Evolutionary conservation across 805 yeast species (phyloP).

Genomic region (Myxozyma kluyveri): DNA sequence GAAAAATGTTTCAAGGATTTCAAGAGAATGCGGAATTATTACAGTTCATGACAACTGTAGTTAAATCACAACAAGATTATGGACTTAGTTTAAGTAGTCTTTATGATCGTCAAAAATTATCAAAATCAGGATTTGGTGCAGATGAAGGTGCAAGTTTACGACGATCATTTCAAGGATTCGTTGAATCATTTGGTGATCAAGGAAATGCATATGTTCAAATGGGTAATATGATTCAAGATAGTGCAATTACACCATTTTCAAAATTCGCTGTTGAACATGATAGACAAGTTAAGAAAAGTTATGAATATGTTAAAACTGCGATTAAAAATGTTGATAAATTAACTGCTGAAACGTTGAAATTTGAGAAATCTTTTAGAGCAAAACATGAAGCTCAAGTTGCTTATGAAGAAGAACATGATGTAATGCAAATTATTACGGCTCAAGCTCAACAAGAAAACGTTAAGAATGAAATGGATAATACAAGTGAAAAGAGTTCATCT

Average conservation of each 20-base stretch:
- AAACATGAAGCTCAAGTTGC: neutral
- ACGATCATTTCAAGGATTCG: conserved; percentile 58
- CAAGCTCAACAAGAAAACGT: too few relatives aligned
- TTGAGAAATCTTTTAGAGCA: neutral
- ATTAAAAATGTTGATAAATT: conserved; percentile 51
- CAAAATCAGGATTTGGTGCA: conserved; percentile 45
- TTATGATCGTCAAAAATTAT: conserved; percentile 41
- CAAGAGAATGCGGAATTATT: conserved; percentile 69
- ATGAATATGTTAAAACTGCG: conserved; percentile 50
- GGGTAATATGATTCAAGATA: conserved; percentile 56
- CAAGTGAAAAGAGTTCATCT: conserved; percentile 1
- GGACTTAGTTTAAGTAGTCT: conserved; percentile 55
- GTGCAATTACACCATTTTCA: conserved; percentile 68
- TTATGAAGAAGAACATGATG: neutral
- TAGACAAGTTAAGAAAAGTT: conserved; percentile 61
- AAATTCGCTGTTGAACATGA: conserved; percentile 75
- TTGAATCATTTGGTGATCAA: conserved; percentile 49
- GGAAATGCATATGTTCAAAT: conserved; percentile 61
- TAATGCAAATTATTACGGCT: neutral
- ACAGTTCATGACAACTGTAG: conserved; percentile 60
- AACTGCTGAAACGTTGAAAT: conserved; percentile 45
- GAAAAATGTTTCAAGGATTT: conserved; percentile 51
- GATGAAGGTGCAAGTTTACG: conserved; percentile 68
- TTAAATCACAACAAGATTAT: conserved; percentile 67
- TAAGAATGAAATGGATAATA: neutral